phyloP scores from a whole-genome alignment of 805 yeast species.

The Phaffomyces antillensis region DNA sequence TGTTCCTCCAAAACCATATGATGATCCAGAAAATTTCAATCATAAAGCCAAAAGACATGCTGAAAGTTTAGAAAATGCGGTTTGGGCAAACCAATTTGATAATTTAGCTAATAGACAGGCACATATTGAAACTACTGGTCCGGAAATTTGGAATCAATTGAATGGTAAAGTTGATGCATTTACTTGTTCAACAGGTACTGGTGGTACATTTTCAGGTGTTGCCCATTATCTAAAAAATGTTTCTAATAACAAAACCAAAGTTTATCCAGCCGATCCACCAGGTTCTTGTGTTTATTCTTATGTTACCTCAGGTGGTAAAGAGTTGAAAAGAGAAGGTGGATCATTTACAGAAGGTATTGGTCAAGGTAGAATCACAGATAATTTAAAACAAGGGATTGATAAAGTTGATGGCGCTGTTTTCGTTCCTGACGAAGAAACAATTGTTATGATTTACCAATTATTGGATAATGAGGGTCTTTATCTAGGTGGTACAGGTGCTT shows the following conservation, averaged over 20 bases:
- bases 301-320: constrained; percentile 62
- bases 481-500: constrained; percentile 85
- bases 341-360: constrained; percentile 96
- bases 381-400: constrained; percentile 65
- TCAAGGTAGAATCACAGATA: constrained; percentile 86
- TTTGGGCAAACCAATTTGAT: constrained; percentile 92
- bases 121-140: constrained; percentile 86
- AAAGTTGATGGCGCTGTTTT: constrained; percentile 74
- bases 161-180: constrained; percentile 74
- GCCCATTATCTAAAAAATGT: constrained; percentile 70
- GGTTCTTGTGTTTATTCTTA: constrained; percentile 82
- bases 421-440: constrained; percentile 73
- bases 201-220: constrained; percentile 86
- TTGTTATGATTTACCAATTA: constrained; percentile 75
- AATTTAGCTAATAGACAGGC: constrained; percentile 84
- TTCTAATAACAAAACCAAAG: constrained; percentile 52
- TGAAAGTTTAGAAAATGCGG: constrained; percentile 65
- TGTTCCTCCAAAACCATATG: constrained; percentile 80
- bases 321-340: constrained; percentile 66
- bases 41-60: constrained; percentile 86
- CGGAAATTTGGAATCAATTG: constrained; percentile 85
- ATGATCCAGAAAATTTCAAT: constrained; percentile 79
- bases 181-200: constrained; percentile 90
- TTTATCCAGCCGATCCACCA: constrained; percentile 87
- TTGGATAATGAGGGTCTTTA: constrained; percentile 87